Percentiles rank a stretch among this genome's conserved stretches.
Conservation (phyloP, 2,329 filamentous ascomycete species). For the Myriosclerotinia curreyana region DNA sequence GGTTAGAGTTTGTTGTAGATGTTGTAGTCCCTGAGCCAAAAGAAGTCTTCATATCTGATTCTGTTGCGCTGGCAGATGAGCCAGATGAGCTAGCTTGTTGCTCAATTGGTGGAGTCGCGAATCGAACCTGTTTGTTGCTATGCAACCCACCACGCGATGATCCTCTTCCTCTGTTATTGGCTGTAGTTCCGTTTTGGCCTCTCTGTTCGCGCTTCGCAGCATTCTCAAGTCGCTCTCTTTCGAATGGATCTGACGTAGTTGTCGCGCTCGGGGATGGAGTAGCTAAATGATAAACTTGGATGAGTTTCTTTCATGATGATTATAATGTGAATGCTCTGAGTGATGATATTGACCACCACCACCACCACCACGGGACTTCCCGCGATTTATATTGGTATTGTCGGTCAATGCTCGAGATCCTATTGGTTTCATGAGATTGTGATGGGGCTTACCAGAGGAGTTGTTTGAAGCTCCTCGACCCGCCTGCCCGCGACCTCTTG, state of each 20-base stretch:
- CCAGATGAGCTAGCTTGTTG: slow-evolving; percentile 4
- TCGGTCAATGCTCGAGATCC: slow-evolving; percentile 24
- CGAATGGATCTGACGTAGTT: slow-evolving; percentile 33
- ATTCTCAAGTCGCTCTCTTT: slow-evolving; percentile 38
- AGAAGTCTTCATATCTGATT: slow-evolving; percentile 17
- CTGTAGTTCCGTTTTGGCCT: slow-evolving; percentile 28
- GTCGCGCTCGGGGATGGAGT: slow-evolving; percentile 21
- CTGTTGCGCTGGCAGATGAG: slow-evolving; percentile 1
- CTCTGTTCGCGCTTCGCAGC: slow-evolving; percentile 37
- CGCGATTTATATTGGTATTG: slow-evolving; percentile 24
- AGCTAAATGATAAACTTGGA: slow-evolving; percentile 24
- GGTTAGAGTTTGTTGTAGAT: slow-evolving; percentile 23
- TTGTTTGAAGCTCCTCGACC: slow-evolving; percentile 38
- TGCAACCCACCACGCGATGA: slow-evolving; percentile 24
- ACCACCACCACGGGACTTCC: slow-evolving; percentile 22
- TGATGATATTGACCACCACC: slow-evolving; percentile 21
- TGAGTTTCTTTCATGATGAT: slow-evolving; percentile 16
- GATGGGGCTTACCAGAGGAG: slow-evolving; percentile 37
- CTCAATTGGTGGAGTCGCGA: slow-evolving; percentile 26
- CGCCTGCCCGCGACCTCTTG: slow-evolving; percentile 37
- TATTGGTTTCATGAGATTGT: slow-evolving; percentile 23
- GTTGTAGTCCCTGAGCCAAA: slow-evolving; percentile 2
- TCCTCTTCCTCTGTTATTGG: slow-evolving; percentile 32
- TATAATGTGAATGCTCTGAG: slow-evolving; percentile 25
- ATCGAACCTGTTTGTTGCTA: slow-evolving; percentile 34